phyloP scores from a whole-genome alignment of 148 eudicot species.

The Rhododendron ferrugineum region DNA sequence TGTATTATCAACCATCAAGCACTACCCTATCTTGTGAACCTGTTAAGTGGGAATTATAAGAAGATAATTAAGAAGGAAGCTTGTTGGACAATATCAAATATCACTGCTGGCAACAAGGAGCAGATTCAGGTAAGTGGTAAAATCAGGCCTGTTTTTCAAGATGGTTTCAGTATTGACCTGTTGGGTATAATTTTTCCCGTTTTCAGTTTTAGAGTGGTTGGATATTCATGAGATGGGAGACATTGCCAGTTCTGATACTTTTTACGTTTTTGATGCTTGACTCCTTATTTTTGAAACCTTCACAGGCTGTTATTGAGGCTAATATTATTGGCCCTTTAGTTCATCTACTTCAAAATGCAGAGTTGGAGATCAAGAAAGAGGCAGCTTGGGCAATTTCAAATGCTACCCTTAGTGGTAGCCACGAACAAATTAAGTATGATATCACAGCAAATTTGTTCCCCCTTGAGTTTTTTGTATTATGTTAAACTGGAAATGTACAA shows the following conservation, averaged over 20 bases:
- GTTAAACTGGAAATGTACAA: not conserved
- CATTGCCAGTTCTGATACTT: not conserved
- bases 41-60: conserved; percentile 28
- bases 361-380: conserved; percentile 46
- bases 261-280: not conserved
- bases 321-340: conserved; percentile 33
- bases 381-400: conserved; percentile 49
- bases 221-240: not conserved
- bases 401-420: conserved; percentile 44
- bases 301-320: conserved; percentile 43
- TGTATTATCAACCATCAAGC: conserved; percentile 30
- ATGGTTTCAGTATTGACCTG: not conserved
- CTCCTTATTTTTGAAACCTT: conserved; percentile 1
- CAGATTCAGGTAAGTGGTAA: conserved; percentile 31
- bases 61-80: conserved; percentile 47
- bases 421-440: conserved; percentile 37
- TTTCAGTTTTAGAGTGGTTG: not conserved
- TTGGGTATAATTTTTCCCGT: not conserved
- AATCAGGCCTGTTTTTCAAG: not conserved
- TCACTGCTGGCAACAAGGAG: conserved; percentile 43
- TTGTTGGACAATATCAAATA: conserved; percentile 48
- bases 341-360: conserved; percentile 40
- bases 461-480: not conserved
- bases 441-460: not conserved
- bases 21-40: conserved; percentile 31